Evolutionary conservation across 257 asterid genomes (phyloP), one percentile per base, ranked within the genome.

Genomic region (Ocimum tenuiflorum): DNA sequence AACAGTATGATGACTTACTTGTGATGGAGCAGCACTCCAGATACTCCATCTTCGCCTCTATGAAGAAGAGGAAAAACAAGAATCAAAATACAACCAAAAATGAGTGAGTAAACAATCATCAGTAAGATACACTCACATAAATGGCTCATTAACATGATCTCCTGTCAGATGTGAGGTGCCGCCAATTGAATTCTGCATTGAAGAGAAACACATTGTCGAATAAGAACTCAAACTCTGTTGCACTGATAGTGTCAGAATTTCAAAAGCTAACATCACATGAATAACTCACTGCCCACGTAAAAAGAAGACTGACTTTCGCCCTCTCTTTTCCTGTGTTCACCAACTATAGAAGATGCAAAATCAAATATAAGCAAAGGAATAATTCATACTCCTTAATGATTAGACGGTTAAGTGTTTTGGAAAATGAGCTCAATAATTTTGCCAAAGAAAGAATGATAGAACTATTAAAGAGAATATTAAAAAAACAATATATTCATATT

Each of bases 1-100:
- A 41, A 81, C 53, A 80, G 89, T 80, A 82, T 67, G 84, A 80
- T 82, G 79, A 88, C 97, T 94, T 94, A 88, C 99, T 85, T 90
- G 99, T 94, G 99, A 85, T 94, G 94, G 75, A 94, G 95, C 70
- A 88, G 89, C 71, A 94, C 95, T 47, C 99, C 99, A 22, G 97
- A 86, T 74, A 94, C 97, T 85, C 99, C 97, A 75, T 94, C 97
- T 85, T 86, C 99, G 41, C 84, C 94, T 43, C 99, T 94, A 71
- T 12, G 63, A 60, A 47, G 39, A 36, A 55, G 20, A 43, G 42
- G 18, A 15, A 67, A 63, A 68, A 31, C 59, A 77, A 74, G 53
- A 41, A 65, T 80, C 46, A 68, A 52, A 51, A 69, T 63, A 77
- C 63, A 69, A 50, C 31, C 27, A 38, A 63, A 61, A 56, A 15